Evolutionary conservation across 2,329 filamentous ascomycete species (phyloP), one percentile per base, ranked within the genome.

Genomic region (Macrophomina phaseolina): DNA sequence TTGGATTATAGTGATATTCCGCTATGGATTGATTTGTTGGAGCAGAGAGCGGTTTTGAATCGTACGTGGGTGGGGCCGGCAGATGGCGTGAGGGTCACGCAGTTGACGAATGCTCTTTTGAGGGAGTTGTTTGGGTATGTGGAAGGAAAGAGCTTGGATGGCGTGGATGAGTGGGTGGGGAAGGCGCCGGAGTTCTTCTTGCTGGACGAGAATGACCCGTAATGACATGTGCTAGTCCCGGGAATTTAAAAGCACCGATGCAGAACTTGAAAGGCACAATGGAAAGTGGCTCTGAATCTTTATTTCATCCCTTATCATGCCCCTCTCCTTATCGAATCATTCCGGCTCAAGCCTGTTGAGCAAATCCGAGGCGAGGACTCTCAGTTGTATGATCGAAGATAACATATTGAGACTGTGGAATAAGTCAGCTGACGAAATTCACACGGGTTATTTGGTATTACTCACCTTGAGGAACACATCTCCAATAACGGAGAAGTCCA

Each of bases 391-490:
- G 32, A 18, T 93, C 90, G 76, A 92, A 93, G 56, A 92, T 87
- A 36, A 90, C 88, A 74, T 91, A 93, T 69, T 91, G 83, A 65
- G 86, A 61, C 56, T 61, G 40, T 9, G 4, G 40, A 4, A 18
- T 14, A 9, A 11, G 16, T 12, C 2, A 14, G 16, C n/a, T 11
- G 12, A 28, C 9, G 8, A 9, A 23, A 16, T 5, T 58, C 53
- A 7, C 3, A 30, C 4, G 18, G 4, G 2, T 8, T 14, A 12
- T 14, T 3, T 28, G 52, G 11, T 2, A 23, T 8, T 12, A 3
- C 56, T 14, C 16, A 61, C 86, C 86, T 95, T 95, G 71, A 95
- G 84, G 81, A 93, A 92, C 66, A 91, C 83, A 68, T 94, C 91
- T 9, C 92, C 92, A 66, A 94, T 86, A 73, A 96, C 92, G 66